A percentile compares a stretch with the other conserved stretches of the same genome.
These are phyloP conservation scores for Scheffersomyces stipitis DNA, from an alignment of 805 yeast genomes.

Conservation along the genomic window DNA sequence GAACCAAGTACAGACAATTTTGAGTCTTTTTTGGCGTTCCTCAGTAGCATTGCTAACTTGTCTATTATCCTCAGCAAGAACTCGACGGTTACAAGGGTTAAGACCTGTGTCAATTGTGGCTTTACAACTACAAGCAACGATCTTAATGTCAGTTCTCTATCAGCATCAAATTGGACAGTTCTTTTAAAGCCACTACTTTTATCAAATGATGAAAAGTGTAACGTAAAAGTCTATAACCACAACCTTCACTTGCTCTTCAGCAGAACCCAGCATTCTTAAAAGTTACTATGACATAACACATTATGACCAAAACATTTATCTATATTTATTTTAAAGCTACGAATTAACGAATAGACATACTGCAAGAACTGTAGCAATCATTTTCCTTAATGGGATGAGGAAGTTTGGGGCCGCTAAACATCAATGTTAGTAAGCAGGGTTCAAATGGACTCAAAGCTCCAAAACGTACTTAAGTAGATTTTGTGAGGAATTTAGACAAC, in stretches of 20 bases:
- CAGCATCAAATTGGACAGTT: conserved; percentile 17
- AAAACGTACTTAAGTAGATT: too few relatives aligned
- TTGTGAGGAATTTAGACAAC: too few relatives aligned
- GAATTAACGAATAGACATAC: too few relatives aligned
- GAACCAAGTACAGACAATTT: conserved; percentile 22
- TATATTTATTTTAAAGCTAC: not conserved
- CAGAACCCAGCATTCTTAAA: not conserved
- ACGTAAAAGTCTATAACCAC: conserved; percentile 15
- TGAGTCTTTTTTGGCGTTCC: conserved; percentile 16
- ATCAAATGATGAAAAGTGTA: conserved; percentile 9
- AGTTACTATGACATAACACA: not conserved
- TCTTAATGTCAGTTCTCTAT: conserved; percentile 8
- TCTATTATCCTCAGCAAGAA: conserved; percentile 24
- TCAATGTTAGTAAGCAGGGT: too few relatives aligned
- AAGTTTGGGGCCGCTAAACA: too few relatives aligned
- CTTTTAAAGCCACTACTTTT: conserved; percentile 15
- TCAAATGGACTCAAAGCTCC: too few relatives aligned
- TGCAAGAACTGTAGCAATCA: not conserved
- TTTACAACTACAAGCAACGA: conserved; percentile 5
- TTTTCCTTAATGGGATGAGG: too few relatives aligned
- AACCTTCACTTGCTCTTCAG: conserved; percentile 9
- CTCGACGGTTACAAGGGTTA: conserved; percentile 13
- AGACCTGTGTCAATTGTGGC: conserved; percentile 38
- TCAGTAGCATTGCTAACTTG: conserved; percentile 17
- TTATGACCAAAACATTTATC: too few relatives aligned